Evolutionary conservation across 2,329 filamentous ascomycete genomes (phyloP).

Genomic region (Colletotrichum sp.): DNA sequence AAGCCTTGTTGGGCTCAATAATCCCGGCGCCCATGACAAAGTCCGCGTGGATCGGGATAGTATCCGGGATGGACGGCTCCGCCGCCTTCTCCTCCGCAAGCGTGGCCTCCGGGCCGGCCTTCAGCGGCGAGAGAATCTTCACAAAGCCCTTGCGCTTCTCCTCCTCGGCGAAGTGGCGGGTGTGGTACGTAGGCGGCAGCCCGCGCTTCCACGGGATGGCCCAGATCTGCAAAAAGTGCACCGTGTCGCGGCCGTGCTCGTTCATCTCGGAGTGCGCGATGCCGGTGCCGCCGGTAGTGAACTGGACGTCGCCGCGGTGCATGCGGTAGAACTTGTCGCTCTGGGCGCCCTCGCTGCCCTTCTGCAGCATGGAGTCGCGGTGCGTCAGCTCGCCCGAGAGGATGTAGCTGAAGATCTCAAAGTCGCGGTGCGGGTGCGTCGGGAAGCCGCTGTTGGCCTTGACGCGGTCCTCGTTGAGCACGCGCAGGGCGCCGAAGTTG

Average conservation of each 20-base stretch:
- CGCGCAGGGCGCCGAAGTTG: constrained; percentile 77
- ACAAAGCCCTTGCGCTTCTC: constrained; percentile 75
- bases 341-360: constrained; percentile 63
- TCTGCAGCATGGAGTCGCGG: constrained; percentile 83
- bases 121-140: constrained; percentile 77
- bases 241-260: constrained; percentile 71
- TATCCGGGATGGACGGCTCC: constrained; percentile 64
- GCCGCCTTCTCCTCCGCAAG: constrained; percentile 67
- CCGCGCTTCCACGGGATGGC: constrained; percentile 78
- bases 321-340: constrained; percentile 74
- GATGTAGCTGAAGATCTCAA: constrained; percentile 90
- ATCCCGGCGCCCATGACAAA: constrained; percentile 83
- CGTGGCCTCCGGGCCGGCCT: constrained; percentile 68
- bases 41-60: constrained; percentile 85
- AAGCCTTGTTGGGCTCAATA: constrained; percentile 67
- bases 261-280: constrained; percentile 86
- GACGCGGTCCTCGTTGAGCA: constrained; percentile 90
- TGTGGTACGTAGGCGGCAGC: constrained; percentile 78
- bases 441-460: constrained; percentile 78
- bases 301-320: constrained; percentile 83
- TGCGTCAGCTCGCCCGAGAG: constrained; percentile 87
- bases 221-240: constrained; percentile 92
- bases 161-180: constrained; percentile 73
- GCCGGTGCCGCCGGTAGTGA: constrained; percentile 84
- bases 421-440: constrained; percentile 84